Evolutionary conservation across 768 basidiomycete genomes (phyloP).

Genomic region (Tricholoma hemisulphureum): DNA sequence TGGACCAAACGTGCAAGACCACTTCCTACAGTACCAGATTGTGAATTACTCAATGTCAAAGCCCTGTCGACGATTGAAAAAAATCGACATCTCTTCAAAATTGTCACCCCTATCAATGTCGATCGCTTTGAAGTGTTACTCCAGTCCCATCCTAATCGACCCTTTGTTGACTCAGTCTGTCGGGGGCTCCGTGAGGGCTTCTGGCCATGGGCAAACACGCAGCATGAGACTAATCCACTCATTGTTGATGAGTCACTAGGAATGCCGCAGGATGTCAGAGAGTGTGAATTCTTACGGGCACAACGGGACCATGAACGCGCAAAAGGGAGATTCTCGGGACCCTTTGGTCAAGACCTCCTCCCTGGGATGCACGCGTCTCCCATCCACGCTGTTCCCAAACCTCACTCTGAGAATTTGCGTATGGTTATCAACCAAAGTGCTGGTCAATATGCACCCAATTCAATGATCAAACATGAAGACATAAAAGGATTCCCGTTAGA

Average conservation of each 20-base stretch:
- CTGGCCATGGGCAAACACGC: no score
- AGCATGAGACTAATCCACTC: neutral
- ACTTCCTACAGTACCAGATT: neutral
- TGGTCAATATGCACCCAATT: conserved; percentile 34
- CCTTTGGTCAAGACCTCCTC: conserved; percentile 34
- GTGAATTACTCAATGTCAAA: neutral
- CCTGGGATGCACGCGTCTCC: conserved; percentile 46
- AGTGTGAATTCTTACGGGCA: neutral
- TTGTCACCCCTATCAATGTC: no score
- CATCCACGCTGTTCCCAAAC: conserved; percentile 38
- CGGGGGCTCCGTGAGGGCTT: conserved; percentile 32
- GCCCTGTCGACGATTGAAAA: neutral
- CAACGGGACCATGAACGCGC: neutral
- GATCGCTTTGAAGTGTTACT: conserved; percentile 25
- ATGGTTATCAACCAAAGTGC: conserved; percentile 41
- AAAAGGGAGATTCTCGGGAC: conserved; percentile 24
- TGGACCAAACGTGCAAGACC: neutral
- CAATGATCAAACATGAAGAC: conserved; percentile 26
- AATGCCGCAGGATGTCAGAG: neutral
- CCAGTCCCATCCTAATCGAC: conserved; percentile 31
- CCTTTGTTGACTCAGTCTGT: conserved; percentile 31
- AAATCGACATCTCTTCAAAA: conserved; percentile 6
- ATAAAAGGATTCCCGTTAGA: conserved; percentile 30
- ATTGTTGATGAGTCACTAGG: neutral
- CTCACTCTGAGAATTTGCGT: conserved; percentile 27